phyloP scores from a whole-genome alignment of 352 stramenopile species.

The Sclerospora graminicola region DNA sequence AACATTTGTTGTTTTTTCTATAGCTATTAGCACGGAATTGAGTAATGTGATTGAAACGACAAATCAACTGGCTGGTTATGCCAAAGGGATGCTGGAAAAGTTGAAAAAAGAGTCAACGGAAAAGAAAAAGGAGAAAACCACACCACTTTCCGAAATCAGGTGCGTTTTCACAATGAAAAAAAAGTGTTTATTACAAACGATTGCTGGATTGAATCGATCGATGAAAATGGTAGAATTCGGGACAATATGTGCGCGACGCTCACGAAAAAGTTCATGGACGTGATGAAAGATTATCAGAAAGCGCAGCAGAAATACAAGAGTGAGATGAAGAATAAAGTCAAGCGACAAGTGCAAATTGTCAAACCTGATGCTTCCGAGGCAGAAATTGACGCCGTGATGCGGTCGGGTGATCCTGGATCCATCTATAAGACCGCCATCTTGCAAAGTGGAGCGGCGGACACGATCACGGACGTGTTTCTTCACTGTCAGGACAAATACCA shows the following conservation, averaged over 20 bases:
- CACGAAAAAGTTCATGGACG: conserved; percentile 97
- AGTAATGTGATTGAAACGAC: conserved; percentile 85
- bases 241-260: conserved; percentile 97
- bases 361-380: conserved; percentile 95
- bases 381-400: conserved; percentile 96
- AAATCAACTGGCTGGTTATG: conserved; percentile 87
- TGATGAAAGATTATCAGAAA: conserved; percentile 98
- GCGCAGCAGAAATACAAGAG: conserved; percentile 96
- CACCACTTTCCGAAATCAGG: conserved; percentile 56
- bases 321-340: conserved; percentile 97
- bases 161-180: conserved; percentile 4
- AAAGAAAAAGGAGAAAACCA: conserved; percentile 86
- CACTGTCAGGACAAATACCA: conserved; percentile 97
- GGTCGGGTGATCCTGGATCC: conserved; percentile 65
- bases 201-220: background rate
- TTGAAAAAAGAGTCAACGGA: conserved; percentile 94
- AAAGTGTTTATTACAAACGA: background rate
- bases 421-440: conserved; percentile 83
- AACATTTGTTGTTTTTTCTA: background rate
- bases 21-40: conserved; percentile 87
- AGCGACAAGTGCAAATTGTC: conserved; percentile 95
- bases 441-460: conserved; percentile 54
- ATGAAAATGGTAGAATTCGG: conserved; percentile 65
- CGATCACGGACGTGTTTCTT: conserved; percentile 88
- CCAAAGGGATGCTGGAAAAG: conserved; percentile 77